These are phyloP conservation scores for Rosa lucieae DNA, from an alignment of 306 rosid species.

Conservation along the genomic window DNA sequence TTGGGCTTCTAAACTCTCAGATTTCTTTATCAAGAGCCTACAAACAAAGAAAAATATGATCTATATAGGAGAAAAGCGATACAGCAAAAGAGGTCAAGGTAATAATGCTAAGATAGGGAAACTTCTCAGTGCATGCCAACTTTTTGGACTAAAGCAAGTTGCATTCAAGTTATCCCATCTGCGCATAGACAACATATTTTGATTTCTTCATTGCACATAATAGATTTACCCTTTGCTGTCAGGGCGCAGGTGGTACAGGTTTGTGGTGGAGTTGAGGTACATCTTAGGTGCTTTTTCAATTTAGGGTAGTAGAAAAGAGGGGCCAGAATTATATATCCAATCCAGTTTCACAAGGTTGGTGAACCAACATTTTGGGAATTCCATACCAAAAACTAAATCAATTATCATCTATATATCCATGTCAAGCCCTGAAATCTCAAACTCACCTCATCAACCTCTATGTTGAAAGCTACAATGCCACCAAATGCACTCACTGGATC, in stretches of 20 bases:
- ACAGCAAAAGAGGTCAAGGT: neutral
- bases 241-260: neutral
- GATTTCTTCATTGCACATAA: neutral
- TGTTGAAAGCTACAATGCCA: conserved; percentile 90
- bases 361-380: neutral
- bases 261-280: neutral
- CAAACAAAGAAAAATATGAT: neutral
- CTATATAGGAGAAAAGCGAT: neutral
- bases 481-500: conserved; percentile 99
- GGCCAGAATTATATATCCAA: neutral
- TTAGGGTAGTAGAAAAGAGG: neutral
- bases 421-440: neutral
- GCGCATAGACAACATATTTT: neutral
- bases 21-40: conserved; percentile 89
- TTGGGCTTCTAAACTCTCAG: conserved; percentile 87
- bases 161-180: neutral
- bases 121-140: neutral
- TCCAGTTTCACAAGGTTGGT: conserved; percentile 4
- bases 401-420: neutral
- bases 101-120: neutral
- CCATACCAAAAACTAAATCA: neutral
- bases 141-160: neutral
- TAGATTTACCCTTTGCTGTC: neutral
- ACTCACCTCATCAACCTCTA: conserved; percentile 85
- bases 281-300: neutral